phyloP scores from a whole-genome alignment of 1,284 basidiomycete species.

The Irpex rosettiformis region DNA sequence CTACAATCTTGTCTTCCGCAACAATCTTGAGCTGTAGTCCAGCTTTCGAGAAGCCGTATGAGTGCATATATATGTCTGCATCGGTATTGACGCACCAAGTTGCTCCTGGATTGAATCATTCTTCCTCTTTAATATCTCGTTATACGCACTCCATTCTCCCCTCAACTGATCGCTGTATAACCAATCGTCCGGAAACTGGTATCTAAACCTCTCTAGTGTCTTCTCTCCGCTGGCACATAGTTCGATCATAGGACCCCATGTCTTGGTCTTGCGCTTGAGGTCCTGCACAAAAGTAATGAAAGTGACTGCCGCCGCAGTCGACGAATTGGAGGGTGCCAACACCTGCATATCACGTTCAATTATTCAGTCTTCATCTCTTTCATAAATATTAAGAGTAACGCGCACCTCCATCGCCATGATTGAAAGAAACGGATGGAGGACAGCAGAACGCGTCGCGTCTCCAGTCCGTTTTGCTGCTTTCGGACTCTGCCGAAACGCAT shows the following conservation, averaged over 20 bases:
- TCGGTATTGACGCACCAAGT: constrained; percentile 52
- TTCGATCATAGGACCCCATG: constrained; percentile 97
- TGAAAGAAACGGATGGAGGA: constrained; percentile 20
- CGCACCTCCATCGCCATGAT: constrained; percentile 33
- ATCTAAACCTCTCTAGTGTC: constrained; percentile 94
- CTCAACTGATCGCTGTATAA: constrained; percentile 96
- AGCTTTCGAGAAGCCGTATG: constrained; percentile 43
- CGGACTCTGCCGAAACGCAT: constrained; percentile 12
- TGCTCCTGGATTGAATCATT: constrained; percentile 99
- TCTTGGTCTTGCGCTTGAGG: constrained; percentile 93
- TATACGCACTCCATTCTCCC: constrained; percentile 98
- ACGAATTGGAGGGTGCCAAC: constrained; percentile 63
- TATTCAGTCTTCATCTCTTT: background rate
- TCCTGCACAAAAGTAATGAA: constrained; percentile 99
- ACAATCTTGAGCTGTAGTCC: constrained; percentile 97
- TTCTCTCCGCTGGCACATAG: constrained; percentile 94
- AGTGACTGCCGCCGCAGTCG: constrained; percentile 94
- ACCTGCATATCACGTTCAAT: constrained; percentile 22
- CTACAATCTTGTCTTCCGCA: constrained; percentile 98
- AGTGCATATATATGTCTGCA: constrained; percentile 3
- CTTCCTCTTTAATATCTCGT: constrained; percentile 97
- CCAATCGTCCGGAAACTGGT: constrained; percentile 97
- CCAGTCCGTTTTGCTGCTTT: constrained; percentile 14
- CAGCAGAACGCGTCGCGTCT: constrained; percentile 29
- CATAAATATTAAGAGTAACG: background rate